Percentiles rank a stretch among this genome's conserved stretches.
These are phyloP conservation scores for Erythrobasidium yunnanense DNA, from an alignment of 768 basidiomycete species.

Conservation along the genomic window DNA sequence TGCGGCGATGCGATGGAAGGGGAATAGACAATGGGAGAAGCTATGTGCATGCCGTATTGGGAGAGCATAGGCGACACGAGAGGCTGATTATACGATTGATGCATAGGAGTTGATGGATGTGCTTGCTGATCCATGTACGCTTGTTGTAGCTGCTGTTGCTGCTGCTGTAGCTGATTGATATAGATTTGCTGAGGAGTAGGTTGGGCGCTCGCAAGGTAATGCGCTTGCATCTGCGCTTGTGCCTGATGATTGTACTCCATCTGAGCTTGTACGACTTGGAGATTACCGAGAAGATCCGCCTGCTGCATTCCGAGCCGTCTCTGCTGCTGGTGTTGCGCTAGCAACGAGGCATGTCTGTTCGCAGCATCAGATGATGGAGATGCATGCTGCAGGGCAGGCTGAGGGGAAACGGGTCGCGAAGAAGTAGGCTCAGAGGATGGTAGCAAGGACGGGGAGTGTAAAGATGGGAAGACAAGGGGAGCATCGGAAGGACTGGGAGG, in stretches of 20 bases:
- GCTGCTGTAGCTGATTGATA: neutral
- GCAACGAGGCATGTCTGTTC: neutral
- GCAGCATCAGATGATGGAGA: no score
- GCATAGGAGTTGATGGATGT: no score
- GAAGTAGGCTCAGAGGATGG: neutral
- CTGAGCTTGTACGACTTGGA: constrained; percentile 11
- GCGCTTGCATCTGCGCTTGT: neutral
- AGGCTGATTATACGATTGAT: no score
- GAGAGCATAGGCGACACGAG: no score
- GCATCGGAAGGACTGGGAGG: neutral
- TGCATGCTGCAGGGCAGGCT: neutral
- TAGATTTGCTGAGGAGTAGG: neutral
- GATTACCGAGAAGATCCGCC: neutral
- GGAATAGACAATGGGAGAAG: no score
- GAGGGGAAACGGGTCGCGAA: neutral
- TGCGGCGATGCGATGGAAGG: no score
- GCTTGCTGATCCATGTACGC: no score
- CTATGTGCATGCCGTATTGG: no score
- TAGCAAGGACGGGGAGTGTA: neutral
- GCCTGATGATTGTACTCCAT: constrained; percentile 3
- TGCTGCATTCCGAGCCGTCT: neutral
- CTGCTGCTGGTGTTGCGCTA: neutral
- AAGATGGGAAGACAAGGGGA: neutral
- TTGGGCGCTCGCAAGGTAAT: neutral
- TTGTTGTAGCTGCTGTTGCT: neutral